A percentile compares a stretch with the other conserved stretches of the same genome.
These are phyloP conservation scores for Williopsis jadinii DNA, from an alignment of 1,139 yeast genomes.

Conservation along the genomic window DNA sequence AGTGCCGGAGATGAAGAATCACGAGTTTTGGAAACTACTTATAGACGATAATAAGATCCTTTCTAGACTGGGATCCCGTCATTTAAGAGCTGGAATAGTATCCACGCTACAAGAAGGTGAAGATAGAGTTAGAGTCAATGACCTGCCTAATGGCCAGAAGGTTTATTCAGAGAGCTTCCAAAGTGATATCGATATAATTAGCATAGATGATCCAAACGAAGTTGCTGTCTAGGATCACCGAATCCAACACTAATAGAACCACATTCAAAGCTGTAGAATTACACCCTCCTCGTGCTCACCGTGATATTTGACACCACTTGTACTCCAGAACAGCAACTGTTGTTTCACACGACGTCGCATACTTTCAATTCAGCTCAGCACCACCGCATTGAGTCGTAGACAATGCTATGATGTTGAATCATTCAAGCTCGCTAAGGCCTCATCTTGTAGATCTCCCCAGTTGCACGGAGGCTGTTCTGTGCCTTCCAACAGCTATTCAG, in stretches of 20 bases:
- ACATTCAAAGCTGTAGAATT: background rate
- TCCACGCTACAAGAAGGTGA: constrained; percentile 49
- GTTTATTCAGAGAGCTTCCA: constrained; percentile 38
- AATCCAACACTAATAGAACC: too few relatives aligned
- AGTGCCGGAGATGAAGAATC: constrained; percentile 6
- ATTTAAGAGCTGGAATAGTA: constrained; percentile 63
- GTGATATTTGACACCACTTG: background rate
- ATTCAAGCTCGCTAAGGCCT: too few relatives aligned
- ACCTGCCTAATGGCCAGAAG: constrained; percentile 57
- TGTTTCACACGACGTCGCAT: background rate
- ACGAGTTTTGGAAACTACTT: constrained; percentile 27
- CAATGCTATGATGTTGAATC: too few relatives aligned
- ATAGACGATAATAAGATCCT: constrained; percentile 42
- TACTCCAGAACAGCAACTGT: background rate
- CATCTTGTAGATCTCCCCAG: too few relatives aligned
- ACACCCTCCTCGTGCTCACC: background rate
- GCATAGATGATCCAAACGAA: constrained; percentile 25
- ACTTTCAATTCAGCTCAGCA: too few relatives aligned
- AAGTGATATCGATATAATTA: constrained; percentile 27
- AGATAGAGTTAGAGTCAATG: constrained; percentile 60
- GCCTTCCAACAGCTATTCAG: too few relatives aligned
- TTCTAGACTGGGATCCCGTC: constrained; percentile 62
- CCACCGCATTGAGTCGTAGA: too few relatives aligned
- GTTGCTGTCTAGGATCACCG: background rate
- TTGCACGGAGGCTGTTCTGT: too few relatives aligned